Evolutionary conservation across 2,329 filamentous ascomycete genomes (phyloP).

Genomic region (Dactylonectria estremocensis): DNA sequence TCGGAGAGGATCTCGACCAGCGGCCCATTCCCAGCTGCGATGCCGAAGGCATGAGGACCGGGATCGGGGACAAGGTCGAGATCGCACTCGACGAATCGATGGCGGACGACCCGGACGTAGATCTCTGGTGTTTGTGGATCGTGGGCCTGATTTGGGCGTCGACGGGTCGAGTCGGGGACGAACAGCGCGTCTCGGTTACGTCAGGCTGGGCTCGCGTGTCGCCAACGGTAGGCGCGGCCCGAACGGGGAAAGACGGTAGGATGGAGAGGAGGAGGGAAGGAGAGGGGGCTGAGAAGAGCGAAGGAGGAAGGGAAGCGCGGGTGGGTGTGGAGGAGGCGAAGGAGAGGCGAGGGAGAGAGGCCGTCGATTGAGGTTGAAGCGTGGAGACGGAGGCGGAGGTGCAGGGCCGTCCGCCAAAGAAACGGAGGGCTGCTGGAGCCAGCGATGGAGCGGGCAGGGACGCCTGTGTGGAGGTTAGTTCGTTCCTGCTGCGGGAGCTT

Average conservation of each 20-base stretch:
- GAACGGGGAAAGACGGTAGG: neutral
- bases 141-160: constrained; percentile 30
- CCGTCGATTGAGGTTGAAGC: constrained; percentile 23
- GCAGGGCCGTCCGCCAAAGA: constrained; percentile 26
- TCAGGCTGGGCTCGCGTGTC: constrained; percentile 27
- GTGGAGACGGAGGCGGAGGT: constrained; percentile 35
- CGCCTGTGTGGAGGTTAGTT: constrained; percentile 8
- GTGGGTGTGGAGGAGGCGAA: neutral
- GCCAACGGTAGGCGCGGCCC: neutral
- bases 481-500: constrained; percentile 14
- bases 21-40: constrained; percentile 49
- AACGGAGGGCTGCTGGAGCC: neutral
- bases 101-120: constrained; percentile 29
- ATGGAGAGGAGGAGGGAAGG: constrained; percentile 1
- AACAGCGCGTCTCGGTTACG: constrained; percentile 35
- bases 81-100: constrained; percentile 39
- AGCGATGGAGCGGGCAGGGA: constrained; percentile 15
- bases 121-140: constrained; percentile 39
- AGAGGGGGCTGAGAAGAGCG: constrained; percentile 1
- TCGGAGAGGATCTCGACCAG: constrained; percentile 47
- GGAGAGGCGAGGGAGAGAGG: neutral
- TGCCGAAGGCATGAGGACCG: constrained; percentile 47
- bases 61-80: constrained; percentile 44
- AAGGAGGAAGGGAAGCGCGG: neutral
- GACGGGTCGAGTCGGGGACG: constrained; percentile 17